Percentiles rank a stretch among this genome's conserved stretches.
Conservation (phyloP, 495 filamentous ascomycete genomes). For the Penicillium crystallinum region DNA sequence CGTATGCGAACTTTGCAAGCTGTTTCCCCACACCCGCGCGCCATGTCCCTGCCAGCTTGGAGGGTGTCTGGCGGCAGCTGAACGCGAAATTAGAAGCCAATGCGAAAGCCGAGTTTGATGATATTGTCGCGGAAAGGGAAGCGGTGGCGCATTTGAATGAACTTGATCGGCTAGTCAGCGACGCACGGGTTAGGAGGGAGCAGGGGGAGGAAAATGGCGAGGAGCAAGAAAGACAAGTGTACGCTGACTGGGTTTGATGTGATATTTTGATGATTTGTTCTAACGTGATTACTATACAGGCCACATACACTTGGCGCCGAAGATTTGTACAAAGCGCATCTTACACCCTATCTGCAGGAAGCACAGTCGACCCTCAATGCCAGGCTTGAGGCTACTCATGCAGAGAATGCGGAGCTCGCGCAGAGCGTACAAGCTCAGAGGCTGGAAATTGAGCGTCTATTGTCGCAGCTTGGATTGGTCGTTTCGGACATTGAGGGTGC, state of each 20-base stretch:
- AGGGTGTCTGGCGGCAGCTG: conserved; percentile 64
- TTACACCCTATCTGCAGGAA: conserved; percentile 59
- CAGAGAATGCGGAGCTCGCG: conserved; percentile 59
- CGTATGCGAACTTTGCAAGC: conserved; percentile 70
- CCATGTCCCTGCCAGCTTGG: conserved; percentile 61
- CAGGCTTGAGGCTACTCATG: conserved; percentile 55
- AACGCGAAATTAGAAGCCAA: conserved; percentile 59
- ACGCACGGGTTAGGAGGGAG: conserved; percentile 58
- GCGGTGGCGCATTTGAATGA: conserved; percentile 76
- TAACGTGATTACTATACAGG: conserved; percentile 32
- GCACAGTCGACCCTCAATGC: conserved; percentile 57
- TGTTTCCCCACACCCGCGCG: conserved; percentile 84
- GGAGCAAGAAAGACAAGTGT: conserved; percentile 28
- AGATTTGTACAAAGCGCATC: conserved; percentile 62
- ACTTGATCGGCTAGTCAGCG: conserved; percentile 67
- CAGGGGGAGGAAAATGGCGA: conserved; percentile 22
- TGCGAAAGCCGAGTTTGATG: conserved; percentile 67
- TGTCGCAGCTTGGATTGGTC: conserved; percentile 59
- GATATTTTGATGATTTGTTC: neutral
- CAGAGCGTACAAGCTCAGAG: conserved; percentile 61
- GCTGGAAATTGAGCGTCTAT: conserved; percentile 64
- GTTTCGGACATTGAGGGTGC: conserved; percentile 67
- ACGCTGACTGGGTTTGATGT: conserved; percentile 14
- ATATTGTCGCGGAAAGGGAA: conserved; percentile 61
- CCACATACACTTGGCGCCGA: conserved; percentile 72